Evolutionary conservation across 176 grass and related monocot species (phyloP).

Genomic region (Neostapfia colusana): DNA sequence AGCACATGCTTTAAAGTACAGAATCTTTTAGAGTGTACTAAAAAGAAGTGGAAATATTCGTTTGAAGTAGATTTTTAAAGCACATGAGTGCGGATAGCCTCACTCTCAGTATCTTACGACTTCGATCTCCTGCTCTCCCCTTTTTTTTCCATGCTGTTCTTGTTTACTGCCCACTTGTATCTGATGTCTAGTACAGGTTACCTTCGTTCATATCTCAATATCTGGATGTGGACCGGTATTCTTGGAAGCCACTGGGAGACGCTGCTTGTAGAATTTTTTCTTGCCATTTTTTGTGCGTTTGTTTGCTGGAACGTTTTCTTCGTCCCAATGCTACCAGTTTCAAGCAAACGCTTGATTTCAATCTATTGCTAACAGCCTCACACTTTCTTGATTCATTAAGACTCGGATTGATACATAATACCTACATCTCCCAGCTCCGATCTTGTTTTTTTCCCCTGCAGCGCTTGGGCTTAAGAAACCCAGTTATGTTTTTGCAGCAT

Average conservation of each 20-base stretch:
- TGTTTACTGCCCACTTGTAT: neutral
- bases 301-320: neutral
- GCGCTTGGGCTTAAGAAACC: conserved; percentile 37
- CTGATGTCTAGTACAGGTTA: conserved; percentile 4
- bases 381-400: neutral
- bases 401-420: conserved; percentile 24
- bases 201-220: conserved; percentile 8
- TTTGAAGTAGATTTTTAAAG: too few relatives aligned
- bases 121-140: neutral
- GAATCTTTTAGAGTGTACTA: too few relatives aligned
- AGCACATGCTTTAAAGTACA: too few relatives aligned
- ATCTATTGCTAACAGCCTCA: neutral
- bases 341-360: conserved; percentile 17
- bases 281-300: neutral
- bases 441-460: neutral
- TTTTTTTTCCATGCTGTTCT: neutral
- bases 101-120: conserved; percentile 34
- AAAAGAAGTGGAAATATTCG: too few relatives aligned
- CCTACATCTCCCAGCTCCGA: conserved; percentile 18
- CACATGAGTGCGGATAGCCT: too few relatives aligned
- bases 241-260: conserved; percentile 14
- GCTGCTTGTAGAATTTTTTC: neutral
- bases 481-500: conserved; percentile 9
- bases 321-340: neutral
- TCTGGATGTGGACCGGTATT: neutral